Percentiles rank a stretch among this genome's conserved stretches.
Conservation (phyloP, 2,329 filamentous ascomycete species). For the Pseudocercospora eumusae region DNA sequence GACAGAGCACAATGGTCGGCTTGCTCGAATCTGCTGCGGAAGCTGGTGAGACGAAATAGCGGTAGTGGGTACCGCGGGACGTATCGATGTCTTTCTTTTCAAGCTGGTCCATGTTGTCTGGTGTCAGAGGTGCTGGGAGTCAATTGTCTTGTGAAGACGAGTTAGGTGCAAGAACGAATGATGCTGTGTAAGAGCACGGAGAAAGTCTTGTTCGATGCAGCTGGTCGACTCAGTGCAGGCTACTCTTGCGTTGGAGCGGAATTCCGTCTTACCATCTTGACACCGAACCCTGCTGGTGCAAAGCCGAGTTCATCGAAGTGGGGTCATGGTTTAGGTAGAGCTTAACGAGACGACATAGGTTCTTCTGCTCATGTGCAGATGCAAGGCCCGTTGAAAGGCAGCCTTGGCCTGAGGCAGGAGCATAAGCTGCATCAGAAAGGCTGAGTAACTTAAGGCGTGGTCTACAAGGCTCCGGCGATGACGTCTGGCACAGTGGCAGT, state of each 20-base stretch:
- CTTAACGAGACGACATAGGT: neutral
- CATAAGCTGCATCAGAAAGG: neutral
- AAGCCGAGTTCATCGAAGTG: constrained; percentile 1
- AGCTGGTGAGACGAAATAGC: constrained; percentile 43
- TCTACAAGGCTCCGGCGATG: neutral
- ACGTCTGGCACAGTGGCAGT: neutral
- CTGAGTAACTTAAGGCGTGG: neutral
- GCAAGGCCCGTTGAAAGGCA: neutral
- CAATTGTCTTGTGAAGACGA: neutral
- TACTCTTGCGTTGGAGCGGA: neutral
- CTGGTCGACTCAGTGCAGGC: neutral
- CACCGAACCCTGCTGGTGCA: neutral
- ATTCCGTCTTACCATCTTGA: neutral
- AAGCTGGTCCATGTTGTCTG: constrained; percentile 27
- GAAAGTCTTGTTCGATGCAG: neutral
- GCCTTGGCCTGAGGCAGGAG: neutral
- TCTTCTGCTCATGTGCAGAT: neutral
- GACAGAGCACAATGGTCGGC: constrained; percentile 43
- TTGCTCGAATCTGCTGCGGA: constrained; percentile 38
- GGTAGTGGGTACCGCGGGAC: constrained; percentile 42
- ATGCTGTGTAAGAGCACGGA: neutral
- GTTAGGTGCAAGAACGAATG: neutral
- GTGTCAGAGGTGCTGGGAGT: neutral
- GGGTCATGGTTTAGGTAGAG: neutral
- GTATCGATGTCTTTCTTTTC: constrained; percentile 30